Evolutionary conservation across 306 rosid genomes (phyloP), one percentile per base, ranked within the genome.

Genomic region (Corylus heterophylla): DNA sequence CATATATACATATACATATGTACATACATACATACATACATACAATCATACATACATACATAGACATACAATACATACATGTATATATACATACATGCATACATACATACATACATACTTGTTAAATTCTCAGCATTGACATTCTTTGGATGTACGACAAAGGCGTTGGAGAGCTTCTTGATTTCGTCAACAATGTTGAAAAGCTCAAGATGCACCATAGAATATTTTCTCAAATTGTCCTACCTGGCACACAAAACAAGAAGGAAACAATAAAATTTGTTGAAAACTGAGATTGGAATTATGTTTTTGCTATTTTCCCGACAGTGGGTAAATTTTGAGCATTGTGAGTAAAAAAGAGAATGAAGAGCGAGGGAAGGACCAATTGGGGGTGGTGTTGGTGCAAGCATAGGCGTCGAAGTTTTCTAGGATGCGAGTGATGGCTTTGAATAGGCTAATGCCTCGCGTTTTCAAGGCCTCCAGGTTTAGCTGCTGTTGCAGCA

Each of bases 101-200:
- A 22, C 22, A 22, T 22, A 22, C 22, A 22, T 22, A 22, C 22
- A 22, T 22, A 22, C 83, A 48, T 87, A 91, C 97, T 85, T 52
- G 90, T 80, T 3, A 97, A 82, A 69, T 94, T 94, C 10, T 89
- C 92, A 0, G 98, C 97, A 83, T 92, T 91, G 13, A 92, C 97
- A 66, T 88, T 94, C 81, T 80, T 92, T 13, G 98, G 98, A 82
- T 89, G 85, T 18, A 92, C 97, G 4, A 91, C 61, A 54, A 94
- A 92, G 1, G 97, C 95, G 83, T 91, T 90, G 12, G 98, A 94
- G 27, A 92, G 97, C 79, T 92, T 94, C 87, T 88, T 90, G 67
- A 95, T 84, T 25, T 95, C 97, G 1, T 92, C 95, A n/a, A 95
- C 97, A 42, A 95, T 95, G 89, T 91, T 91, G 92, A 89, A 92